A percentile compares a stretch with the other conserved stretches of the same genome.
These are phyloP conservation scores for Coffea canephora DNA, from an alignment of 257 asterid species.

Conservation along the genomic window DNA sequence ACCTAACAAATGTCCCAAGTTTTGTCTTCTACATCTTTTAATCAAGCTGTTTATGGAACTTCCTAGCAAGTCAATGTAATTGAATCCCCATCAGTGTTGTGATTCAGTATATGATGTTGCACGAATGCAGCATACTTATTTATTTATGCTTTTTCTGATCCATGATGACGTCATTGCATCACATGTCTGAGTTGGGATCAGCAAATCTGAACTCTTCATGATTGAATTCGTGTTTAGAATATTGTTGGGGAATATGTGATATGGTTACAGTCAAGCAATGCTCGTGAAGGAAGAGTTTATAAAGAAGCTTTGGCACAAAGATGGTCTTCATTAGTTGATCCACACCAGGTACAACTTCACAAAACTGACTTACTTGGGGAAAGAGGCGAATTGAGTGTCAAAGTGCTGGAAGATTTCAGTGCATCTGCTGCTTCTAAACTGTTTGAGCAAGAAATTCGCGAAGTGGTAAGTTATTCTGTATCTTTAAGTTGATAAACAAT, in stretches of 20 bases:
- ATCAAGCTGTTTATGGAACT: background rate
- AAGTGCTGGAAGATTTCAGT: conserved; percentile 69
- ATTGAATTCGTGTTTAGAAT: conserved; percentile 41
- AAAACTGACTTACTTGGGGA: conserved; percentile 49
- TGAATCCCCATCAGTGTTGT: background rate
- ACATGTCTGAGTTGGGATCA: background rate
- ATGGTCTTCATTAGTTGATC: conserved; percentile 59
- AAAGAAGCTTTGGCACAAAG: conserved; percentile 67
- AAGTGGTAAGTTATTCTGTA: conserved; percentile 54
- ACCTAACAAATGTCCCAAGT: background rate
- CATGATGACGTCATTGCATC: background rate
- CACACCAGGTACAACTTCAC: conserved; percentile 42
- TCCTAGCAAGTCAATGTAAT: background rate
- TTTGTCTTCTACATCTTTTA: background rate
- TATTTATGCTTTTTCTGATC: background rate
- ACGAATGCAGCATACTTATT: background rate
- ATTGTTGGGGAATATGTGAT: conserved; percentile 63
- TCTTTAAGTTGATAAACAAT: conserved; percentile 6
- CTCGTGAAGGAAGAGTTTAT: conserved; percentile 56
- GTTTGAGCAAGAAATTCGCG: conserved; percentile 94
- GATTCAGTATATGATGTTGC: background rate
- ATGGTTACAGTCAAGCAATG: conserved; percentile 79
- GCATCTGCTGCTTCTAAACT: conserved; percentile 84
- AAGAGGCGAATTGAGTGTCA: conserved; percentile 48
- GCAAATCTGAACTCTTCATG: conserved; percentile 10